These are phyloP conservation scores for Phytophthora agathidicida DNA, from an alignment of 352 stramenopile genomes.

Conservation along the genomic window DNA sequence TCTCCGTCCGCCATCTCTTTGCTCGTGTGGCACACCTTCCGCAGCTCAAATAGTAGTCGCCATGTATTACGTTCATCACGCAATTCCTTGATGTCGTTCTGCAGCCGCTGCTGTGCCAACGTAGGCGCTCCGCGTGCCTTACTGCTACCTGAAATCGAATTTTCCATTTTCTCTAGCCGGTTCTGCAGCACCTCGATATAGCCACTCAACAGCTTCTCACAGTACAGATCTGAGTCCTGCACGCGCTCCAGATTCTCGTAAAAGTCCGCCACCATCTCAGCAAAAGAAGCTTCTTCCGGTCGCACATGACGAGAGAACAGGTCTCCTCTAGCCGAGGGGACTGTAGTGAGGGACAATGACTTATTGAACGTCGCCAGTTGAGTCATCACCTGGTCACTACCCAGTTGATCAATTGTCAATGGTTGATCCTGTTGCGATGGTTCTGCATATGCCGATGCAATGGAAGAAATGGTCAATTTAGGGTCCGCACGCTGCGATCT, in stretches of 20 bases:
- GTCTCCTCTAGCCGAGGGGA: constrained; percentile 36
- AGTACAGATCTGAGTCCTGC: constrained; percentile 73
- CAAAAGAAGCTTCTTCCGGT: constrained; percentile 79
- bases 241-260: constrained; percentile 75
- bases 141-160: constrained; percentile 16
- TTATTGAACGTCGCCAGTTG: constrained; percentile 52
- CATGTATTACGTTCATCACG: constrained; percentile 87
- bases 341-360: constrained; percentile 38
- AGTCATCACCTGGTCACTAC: constrained; percentile 45
- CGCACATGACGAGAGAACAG: constrained; percentile 63
- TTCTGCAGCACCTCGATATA: constrained; percentile 84
- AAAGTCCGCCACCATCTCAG: constrained; percentile 78
- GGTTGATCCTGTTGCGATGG: constrained; percentile 24
- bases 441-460: constrained; percentile 68
- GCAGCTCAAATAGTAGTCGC: constrained; percentile 76
- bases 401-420: constrained; percentile 17
- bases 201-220: constrained; percentile 70
- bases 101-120: constrained; percentile 43
- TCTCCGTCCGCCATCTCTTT: constrained; percentile 34
- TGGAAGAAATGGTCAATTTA: constrained; percentile 74
- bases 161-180: constrained; percentile 62
- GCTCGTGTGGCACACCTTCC: constrained; percentile 55
- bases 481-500: constrained; percentile 33
- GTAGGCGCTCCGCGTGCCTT: constrained; percentile 22
- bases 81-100: constrained; percentile 65